Percentiles rank a stretch among this genome's conserved stretches.
Conservation (phyloP, 495 filamentous ascomycete species). For the Thozetella sp. region DNA sequence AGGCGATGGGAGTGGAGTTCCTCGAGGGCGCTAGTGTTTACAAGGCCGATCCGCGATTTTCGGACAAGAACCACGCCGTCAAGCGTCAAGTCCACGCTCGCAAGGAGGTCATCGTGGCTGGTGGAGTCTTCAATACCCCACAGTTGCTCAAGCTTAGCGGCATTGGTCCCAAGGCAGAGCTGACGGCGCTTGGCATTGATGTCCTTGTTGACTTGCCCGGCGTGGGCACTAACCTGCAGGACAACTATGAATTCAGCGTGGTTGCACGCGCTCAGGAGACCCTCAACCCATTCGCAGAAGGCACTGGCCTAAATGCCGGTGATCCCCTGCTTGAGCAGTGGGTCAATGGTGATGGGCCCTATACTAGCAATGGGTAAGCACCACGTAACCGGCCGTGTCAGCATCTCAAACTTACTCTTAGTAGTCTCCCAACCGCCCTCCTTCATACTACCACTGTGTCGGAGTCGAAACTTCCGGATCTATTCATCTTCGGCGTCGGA, state of each 20-base stretch:
- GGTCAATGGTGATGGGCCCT: slow-evolving; percentile 13
- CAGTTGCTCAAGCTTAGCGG: slow-evolving; percentile 52
- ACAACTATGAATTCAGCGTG: slow-evolving; percentile 37
- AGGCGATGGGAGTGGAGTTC: slow-evolving; percentile 30
- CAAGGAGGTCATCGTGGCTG: slow-evolving; percentile 46
- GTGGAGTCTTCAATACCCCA: slow-evolving; percentile 52
- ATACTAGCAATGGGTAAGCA: not conserved
- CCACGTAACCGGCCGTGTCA: not conserved
- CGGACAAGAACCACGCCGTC: not conserved
- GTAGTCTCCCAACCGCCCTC: not conserved
- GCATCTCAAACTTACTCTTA: not conserved
- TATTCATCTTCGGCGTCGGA: not conserved
- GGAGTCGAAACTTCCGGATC: not conserved
- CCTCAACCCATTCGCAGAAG: not conserved
- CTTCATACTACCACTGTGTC: not conserved
- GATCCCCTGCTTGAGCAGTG: slow-evolving; percentile 20
- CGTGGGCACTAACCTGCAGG: slow-evolving; percentile 53
- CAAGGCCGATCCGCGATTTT: slow-evolving; percentile 24
- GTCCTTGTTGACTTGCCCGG: slow-evolving; percentile 43
- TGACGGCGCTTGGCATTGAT: slow-evolving; percentile 40
- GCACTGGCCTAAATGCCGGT: slow-evolving; percentile 11
- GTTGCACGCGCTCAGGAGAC: slow-evolving; percentile 11
- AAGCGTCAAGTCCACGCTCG: slow-evolving; percentile 6
- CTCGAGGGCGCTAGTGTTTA: slow-evolving; percentile 24
- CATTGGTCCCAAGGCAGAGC: slow-evolving; percentile 46